Evolutionary conservation across 306 rosid genomes (phyloP), one percentile per base, ranked within the genome.

Genomic region (Ammopiptanthus mongolicus): DNA sequence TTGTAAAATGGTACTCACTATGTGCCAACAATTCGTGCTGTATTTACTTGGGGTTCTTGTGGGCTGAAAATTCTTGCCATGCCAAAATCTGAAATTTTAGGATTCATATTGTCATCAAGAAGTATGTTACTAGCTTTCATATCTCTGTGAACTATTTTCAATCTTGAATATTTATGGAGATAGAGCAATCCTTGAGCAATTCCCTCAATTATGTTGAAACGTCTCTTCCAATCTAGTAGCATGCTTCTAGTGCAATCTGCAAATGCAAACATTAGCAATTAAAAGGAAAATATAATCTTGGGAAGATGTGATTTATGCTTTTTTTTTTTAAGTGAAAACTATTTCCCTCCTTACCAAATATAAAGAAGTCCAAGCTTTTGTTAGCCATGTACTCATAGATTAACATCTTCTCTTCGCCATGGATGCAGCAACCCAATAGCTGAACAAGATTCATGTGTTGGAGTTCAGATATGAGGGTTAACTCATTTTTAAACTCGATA

Each of bases 401-500:
- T 6, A 76, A 10, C 42, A 81, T 81, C 21, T 69, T 69, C 4
- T 81, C 78, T 3, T 81, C 69, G 1, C 41, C 70, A 63, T 75
- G 47, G 22, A 76, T 76, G 74, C 81, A 81, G 12, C 52, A 59
- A 58, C 84, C 80, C 8, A 74, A 21, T 3, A 78, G 15, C 13
- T 66, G 67, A 15, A 78, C 83, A 78, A 76, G 70, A 34, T 76
- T 82, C 29, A 37, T 72, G 44, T 71, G 75, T 65, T 82, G 75
- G 33, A 82, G 85, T 56, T 71, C 70, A 17, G 65, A 72, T 71
- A 82, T 65, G 21, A 65, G 62, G n/a, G 33, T 39, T 29, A 81
- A 12, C 59, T 76, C 78, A 76, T 76, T 76, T 53, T 76, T 81
- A 46, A 81, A 76, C 70, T 76, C 81, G 14, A 36, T 3, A 0